These are phyloP conservation scores for Letharia lupina DNA, from an alignment of 495 filamentous ascomycete species.

Conservation along the genomic window DNA sequence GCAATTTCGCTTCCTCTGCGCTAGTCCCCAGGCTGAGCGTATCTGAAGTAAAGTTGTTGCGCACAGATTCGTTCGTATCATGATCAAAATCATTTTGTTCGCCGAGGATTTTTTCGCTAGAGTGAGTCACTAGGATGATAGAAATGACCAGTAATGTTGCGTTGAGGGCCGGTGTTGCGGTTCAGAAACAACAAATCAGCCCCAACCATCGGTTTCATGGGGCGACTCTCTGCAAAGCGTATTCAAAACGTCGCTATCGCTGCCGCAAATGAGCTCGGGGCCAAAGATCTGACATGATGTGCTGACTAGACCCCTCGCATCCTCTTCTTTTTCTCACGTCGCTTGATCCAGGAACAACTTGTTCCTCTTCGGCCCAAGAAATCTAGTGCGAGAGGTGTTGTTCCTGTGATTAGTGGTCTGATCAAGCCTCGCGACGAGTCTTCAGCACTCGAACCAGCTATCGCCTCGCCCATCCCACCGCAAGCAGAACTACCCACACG, in stretches of 20 bases:
- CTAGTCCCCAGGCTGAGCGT: too few relatives aligned
- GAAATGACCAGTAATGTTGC: too few relatives aligned
- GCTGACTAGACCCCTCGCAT: not conserved
- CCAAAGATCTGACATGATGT: not conserved
- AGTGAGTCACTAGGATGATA: too few relatives aligned
- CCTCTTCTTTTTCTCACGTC: not conserved
- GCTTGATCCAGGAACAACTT: not conserved
- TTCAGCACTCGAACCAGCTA: not conserved
- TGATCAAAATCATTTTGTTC: too few relatives aligned
- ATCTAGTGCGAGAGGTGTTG: too few relatives aligned
- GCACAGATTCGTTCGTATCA: too few relatives aligned
- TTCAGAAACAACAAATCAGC: not conserved
- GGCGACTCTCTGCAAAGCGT: not conserved
- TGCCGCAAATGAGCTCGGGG: not conserved
- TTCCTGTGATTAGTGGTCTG: too few relatives aligned
- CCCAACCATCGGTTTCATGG: not conserved
- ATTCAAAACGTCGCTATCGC: not conserved
- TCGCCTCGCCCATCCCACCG: not conserved
- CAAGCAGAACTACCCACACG: not conserved
- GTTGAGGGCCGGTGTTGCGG: not conserved
- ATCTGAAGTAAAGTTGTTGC: too few relatives aligned
- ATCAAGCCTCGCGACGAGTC: too few relatives aligned
- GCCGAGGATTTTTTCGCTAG: too few relatives aligned
- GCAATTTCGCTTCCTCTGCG: too few relatives aligned
- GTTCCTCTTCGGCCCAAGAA: not conserved